Conservation (phyloP, 2,329 filamentous ascomycete species). For the Colletotrichum chrysophilum region DNA sequence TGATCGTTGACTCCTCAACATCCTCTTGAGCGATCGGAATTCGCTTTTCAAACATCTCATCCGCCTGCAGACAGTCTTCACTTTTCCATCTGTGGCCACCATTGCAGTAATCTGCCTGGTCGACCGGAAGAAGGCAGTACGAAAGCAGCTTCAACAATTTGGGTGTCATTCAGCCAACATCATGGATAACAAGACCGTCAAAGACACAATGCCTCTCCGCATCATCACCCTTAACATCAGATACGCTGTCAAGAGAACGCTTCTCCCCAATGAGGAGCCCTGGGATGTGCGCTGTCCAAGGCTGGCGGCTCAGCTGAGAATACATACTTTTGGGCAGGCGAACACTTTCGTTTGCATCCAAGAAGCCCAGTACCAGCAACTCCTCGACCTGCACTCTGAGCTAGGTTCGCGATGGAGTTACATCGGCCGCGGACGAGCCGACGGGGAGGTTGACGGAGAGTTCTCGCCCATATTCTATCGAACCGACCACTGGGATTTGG, state of each 20-base stretch:
- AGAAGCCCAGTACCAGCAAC: constrained; percentile 67
- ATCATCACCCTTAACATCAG: constrained; percentile 71
- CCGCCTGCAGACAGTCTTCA: background rate
- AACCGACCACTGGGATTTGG: constrained; percentile 60
- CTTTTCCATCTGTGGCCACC: background rate
- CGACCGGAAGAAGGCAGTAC: background rate
- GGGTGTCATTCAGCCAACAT: background rate
- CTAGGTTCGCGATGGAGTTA: constrained; percentile 63
- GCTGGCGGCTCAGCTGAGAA: constrained; percentile 60
- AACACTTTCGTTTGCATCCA: constrained; percentile 70
- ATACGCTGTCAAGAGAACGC: constrained; percentile 60
- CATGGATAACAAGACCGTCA: background rate
- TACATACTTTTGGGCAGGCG: constrained; percentile 54
- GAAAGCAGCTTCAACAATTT: background rate
- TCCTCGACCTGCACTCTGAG: constrained; percentile 59
- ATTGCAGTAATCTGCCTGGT: background rate
- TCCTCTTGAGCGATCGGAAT: background rate
- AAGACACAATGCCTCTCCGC: constrained; percentile 46
- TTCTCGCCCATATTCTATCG: constrained; percentile 82
- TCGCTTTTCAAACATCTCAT: background rate
- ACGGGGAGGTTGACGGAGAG: constrained; percentile 71
- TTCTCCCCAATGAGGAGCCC: constrained; percentile 56
- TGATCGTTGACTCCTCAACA: fast-evolving
- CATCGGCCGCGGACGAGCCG: constrained; percentile 69
- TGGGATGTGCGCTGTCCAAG: constrained; percentile 63